Evolutionary conservation across 176 grass and related monocot species (phyloP), one percentile per base, ranked within the genome.

Genomic region (Paspalum notatum): DNA sequence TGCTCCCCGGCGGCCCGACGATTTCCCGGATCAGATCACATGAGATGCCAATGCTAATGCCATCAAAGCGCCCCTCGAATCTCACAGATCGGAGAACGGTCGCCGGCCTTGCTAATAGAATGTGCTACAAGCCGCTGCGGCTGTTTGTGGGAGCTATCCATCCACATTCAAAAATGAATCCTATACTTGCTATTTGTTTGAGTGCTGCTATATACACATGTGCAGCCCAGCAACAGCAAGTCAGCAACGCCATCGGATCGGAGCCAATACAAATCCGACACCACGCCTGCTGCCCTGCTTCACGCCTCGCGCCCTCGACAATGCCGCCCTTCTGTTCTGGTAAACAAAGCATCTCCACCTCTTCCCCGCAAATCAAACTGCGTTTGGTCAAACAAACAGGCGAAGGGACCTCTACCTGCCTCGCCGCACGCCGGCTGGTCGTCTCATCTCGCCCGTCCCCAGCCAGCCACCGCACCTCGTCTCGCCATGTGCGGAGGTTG

Each of bases 401-500:
- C 3, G 17, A 18, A 38, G 17, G 7, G n/a, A n/a, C n/a, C n/a
- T n/a, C n/a, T n/a, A n/a, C n/a, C n/a, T n/a, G n/a, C n/a, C n/a
- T n/a, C n/a, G n/a, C n/a, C 12, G n/a, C 40, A 47, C 43, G 6
- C 74, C 42, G 1, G 0, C 42, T 3, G 25, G 58, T n/a, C n/a
- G n/a, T n/a, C 11, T 63, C 24, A 46, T 77, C 37, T 32, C 32
- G 32, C 3, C 32, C 32, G 32, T 32, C 32, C 32, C 32, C 32
- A 32, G 32, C n/a, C 63, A 20, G 11, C 2, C 40, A 6, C 24
- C 4, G 12, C 22, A 62, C 27, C 9, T 32, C 66, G 72, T n/a
- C n/a, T n/a, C n/a, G 74, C 87, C 71, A 94, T 90, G 89, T 88
- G 81, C 25, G 82, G 78, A 6, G 68, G 72, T 48, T 84, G 93